Evolutionary conservation across 2,329 filamentous ascomycete species (phyloP).

Genomic region (Apiospora hydei): DNA sequence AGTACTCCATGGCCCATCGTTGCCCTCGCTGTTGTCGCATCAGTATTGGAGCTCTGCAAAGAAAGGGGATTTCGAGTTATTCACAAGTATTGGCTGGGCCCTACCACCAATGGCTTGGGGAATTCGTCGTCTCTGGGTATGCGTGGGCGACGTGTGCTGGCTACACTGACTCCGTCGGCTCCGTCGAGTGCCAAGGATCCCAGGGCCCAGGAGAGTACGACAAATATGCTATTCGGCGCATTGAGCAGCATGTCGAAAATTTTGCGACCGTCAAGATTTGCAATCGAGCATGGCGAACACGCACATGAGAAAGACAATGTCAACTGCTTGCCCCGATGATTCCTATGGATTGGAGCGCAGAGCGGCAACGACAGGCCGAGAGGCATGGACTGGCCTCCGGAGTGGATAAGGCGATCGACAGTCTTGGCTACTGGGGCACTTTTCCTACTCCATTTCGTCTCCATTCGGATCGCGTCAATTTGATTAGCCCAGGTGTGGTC

Average conservation of each 20-base stretch:
- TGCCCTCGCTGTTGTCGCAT: slow-evolving; percentile 42
- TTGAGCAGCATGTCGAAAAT: slow-evolving; percentile 16
- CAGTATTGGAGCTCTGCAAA: not conserved
- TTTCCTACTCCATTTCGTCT: slow-evolving; percentile 19
- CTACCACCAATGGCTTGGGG: slow-evolving; percentile 38
- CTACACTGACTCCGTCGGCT: slow-evolving; percentile 20
- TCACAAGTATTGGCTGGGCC: slow-evolving; percentile 48
- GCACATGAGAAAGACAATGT: slow-evolving; percentile 3
- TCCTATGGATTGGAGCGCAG: not conserved
- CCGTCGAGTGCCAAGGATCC: slow-evolving; percentile 27
- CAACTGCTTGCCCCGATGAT: not conserved
- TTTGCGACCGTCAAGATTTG: not conserved
- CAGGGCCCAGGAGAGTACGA: slow-evolving; percentile 27
- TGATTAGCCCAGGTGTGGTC: slow-evolving; percentile 4
- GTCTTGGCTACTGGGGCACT: not conserved
- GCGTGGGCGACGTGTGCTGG: not conserved
- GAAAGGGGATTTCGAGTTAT: slow-evolving; percentile 19
- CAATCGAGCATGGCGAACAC: slow-evolving; percentile 13
- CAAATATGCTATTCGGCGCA: not conserved
- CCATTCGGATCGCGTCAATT: not conserved
- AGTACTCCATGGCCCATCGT: slow-evolving; percentile 50
- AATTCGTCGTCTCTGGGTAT: not conserved
- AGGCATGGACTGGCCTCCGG: not conserved
- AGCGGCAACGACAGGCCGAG: slow-evolving; percentile 29
- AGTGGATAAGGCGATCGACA: slow-evolving; percentile 3